Percentiles rank a stretch among this genome's conserved stretches.
phyloP scores from a whole-genome alignment of 1,284 basidiomycete species.

The Malassezia equina region DNA sequence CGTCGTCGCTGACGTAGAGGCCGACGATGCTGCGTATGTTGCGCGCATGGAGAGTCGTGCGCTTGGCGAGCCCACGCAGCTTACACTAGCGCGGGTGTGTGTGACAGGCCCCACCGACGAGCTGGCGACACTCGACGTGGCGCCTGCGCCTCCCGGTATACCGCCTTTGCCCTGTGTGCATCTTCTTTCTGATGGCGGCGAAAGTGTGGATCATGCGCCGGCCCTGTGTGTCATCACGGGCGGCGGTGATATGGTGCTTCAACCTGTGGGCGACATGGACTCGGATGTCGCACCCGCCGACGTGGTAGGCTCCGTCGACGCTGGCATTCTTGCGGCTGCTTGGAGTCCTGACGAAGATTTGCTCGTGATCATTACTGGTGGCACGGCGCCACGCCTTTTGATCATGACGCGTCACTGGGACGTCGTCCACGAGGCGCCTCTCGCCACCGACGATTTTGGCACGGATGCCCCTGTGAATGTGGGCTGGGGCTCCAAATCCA shows the following conservation, averaged over 20 bases:
- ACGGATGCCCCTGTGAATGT: conserved; percentile 86
- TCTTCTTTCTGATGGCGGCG: conserved; percentile 37
- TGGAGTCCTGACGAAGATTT: conserved; percentile 88
- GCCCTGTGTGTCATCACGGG: conserved; percentile 34
- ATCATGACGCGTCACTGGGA: conserved; percentile 84
- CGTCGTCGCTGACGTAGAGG: conserved; percentile 8
- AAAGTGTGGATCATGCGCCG: conserved; percentile 23
- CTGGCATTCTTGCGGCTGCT: conserved; percentile 67
- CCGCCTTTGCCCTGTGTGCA: conserved; percentile 26
- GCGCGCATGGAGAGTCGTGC: neutral
- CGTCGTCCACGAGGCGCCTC: conserved; percentile 65
- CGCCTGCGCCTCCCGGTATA: neutral
- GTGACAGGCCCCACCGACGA: neutral
- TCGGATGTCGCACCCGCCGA: conserved; percentile 15
- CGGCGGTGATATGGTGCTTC: conserved; percentile 39
- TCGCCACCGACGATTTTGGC: conserved; percentile 70
- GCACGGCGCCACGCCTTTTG: conserved; percentile 58
- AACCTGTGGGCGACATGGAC: conserved; percentile 19
- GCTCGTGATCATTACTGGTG: conserved; percentile 55
- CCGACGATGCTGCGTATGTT: neutral
- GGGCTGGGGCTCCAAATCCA: conserved; percentile 93
- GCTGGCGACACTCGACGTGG: conserved; percentile 10
- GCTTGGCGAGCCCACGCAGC: neutral
- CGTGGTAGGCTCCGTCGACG: conserved; percentile 64
- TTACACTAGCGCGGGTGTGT: conserved; percentile 2